Conservation (phyloP, 495 filamentous ascomycete genomes). For the Lentithecium fluviatile region DNA sequence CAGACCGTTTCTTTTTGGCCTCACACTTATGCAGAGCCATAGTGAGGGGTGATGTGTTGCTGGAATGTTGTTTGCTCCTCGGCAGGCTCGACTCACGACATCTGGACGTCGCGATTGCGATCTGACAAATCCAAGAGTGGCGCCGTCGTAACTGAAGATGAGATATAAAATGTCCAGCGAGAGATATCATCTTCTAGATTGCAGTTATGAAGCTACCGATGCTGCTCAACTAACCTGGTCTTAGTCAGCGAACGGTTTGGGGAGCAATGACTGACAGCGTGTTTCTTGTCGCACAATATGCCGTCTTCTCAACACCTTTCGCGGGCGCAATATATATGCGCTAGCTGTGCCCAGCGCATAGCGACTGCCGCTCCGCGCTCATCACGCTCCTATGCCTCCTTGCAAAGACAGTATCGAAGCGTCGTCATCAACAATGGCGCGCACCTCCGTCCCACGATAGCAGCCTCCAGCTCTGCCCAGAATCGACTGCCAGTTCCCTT, state of each 20-base stretch:
- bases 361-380: not conserved
- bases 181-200: not conserved
- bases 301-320: not conserved
- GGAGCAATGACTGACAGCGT: not conserved
- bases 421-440: not conserved
- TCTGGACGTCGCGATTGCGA: not conserved
- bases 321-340: conserved; percentile 28
- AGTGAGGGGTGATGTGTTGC: too few species aligned
- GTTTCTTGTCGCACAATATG: conserved; percentile 5
- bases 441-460: not conserved
- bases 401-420: not conserved
- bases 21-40: too few species aligned
- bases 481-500: not conserved
- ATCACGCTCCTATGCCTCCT: not conserved
- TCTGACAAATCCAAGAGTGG: not conserved
- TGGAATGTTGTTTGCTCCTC: too few species aligned
- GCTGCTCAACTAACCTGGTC: not conserved
- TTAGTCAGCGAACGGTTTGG: conserved; percentile 11
- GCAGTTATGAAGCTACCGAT: not conserved
- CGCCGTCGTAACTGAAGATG: not conserved
- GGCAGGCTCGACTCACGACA: not conserved
- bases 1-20: too few species aligned
- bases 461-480: not conserved
- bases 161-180: too few species aligned
- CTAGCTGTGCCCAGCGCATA: conserved; percentile 17